Base-by-base conservation (phyloP, 208 protist genomes). In the Leishmania braziliensis region DNA sequence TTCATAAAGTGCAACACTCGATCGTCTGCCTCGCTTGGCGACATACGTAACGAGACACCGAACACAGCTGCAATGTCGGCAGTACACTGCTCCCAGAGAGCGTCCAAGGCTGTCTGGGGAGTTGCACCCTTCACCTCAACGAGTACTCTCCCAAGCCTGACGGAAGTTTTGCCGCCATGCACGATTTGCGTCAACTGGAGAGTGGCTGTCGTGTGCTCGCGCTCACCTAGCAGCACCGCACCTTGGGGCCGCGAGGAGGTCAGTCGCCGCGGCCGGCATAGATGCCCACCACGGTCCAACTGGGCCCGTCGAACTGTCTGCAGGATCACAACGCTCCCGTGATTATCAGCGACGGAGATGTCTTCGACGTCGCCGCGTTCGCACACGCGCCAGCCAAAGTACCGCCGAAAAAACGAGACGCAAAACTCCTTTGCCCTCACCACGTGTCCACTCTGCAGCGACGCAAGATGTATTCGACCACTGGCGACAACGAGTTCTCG, bases 361-460 rank as follows among this genome's bases (percentile, higher is more conserved):
- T 79, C 43, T 0, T 66, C 66, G 16, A 86, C 3, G 66, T 86
- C 78, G 2, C 75, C 81, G 14, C 79, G 36, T 48, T 83, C 79
- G n/a, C 75, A 83, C 78, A 87, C 58, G 5, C 75, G 86, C 80
- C 84, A 84, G 36, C 86, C 86, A 48, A 90, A 83, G 79, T 90
- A 90, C 73, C 86, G 83, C 10, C 75, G 86, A 48, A 90, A 81
- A 54, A 90, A 90, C 16, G 68, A 50, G 2, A 90, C 79, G 63
- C 80, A 90, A 56, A 90, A 90, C 46, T 82, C 80, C 56, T 75
- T 77, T 26, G 75, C 58, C 16, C 72, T 54, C 16, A 79, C 80
- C 29, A 65, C 68, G 1, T 46, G 12, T 33, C 72, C 85, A 20
- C 66, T 58, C 69, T 76, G 58, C 50, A 81, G 75, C 14, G 26